These are phyloP conservation scores for Diplocarpon rosae DNA, from an alignment of 2,329 filamentous ascomycete species.

Conservation along the genomic window DNA sequence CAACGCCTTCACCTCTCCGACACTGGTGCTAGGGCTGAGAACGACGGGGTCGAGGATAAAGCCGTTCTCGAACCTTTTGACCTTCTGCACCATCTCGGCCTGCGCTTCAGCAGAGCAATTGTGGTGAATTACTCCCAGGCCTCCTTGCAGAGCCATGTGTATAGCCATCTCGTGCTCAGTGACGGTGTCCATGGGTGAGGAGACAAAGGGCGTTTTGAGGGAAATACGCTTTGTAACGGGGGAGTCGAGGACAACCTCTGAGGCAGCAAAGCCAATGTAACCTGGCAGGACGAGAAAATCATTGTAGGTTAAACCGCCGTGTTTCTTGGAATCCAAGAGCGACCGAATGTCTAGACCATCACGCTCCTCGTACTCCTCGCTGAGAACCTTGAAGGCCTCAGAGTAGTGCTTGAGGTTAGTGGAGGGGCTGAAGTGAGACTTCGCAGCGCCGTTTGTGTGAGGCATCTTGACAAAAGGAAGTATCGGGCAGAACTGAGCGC, in stretches of 20 bases:
- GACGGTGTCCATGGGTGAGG: constrained; percentile 98
- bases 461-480: constrained; percentile 48
- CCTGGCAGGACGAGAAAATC: constrained; percentile 95
- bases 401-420: constrained; percentile 56
- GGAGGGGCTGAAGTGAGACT: constrained; percentile 33
- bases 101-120: constrained; percentile 97
- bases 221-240: constrained; percentile 91
- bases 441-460: constrained; percentile 53
- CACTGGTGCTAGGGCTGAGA: constrained; percentile 75
- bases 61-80: constrained; percentile 98
- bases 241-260: constrained; percentile 77
- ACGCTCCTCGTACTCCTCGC: constrained; percentile 58
- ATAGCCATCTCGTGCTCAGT: constrained; percentile 99
- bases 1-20: constrained; percentile 79
- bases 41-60: constrained; percentile 96
- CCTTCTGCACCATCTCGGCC: constrained; percentile 97
- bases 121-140: constrained; percentile 93
- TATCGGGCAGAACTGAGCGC: constrained; percentile 16
- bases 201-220: constrained; percentile 92
- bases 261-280: constrained; percentile 95
- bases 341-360: constrained; percentile 85
- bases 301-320: constrained; percentile 95
- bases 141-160: constrained; percentile 83
- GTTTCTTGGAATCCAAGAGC: constrained; percentile 81
- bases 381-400: constrained; percentile 69